Evolutionary conservation across 139 green algal genomes (phyloP).

Genomic region (Diplosphaera chodatii): DNA sequence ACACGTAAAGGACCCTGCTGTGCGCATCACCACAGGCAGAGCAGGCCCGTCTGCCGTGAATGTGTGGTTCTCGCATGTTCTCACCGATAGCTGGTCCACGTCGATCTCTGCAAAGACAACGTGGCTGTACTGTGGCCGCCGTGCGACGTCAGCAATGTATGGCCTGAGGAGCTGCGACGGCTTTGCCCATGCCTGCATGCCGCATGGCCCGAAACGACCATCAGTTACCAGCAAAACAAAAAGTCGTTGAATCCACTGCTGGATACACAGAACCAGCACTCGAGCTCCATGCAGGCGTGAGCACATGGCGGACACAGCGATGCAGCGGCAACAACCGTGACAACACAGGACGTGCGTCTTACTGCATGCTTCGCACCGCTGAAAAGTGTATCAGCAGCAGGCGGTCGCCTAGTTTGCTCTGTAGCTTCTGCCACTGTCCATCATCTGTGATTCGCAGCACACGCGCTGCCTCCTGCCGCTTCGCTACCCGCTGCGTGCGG

Average conservation of each 20-base stretch:
- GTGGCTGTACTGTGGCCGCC: not conserved
- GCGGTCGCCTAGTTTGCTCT: not conserved
- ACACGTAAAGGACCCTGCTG: too few relatives aligned
- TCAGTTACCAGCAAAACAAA: too few relatives aligned
- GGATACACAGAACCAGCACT: too few relatives aligned
- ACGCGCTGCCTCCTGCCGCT: not conserved
- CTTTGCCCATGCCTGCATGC: slow-evolving; percentile 11
- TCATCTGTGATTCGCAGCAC: not conserved
- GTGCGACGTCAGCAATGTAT: slow-evolving; percentile 2
- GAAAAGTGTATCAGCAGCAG: slow-evolving; percentile 6
- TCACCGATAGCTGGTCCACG: not conserved
- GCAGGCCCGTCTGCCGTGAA: not conserved
- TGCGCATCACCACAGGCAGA: too few relatives aligned
- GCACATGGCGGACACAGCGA: too few relatives aligned
- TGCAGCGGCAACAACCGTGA: too few relatives aligned
- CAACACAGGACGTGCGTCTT: too few relatives aligned
- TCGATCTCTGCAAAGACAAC: slow-evolving; percentile 15
- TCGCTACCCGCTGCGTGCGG: not conserved
- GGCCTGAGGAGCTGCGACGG: slow-evolving; percentile 1
- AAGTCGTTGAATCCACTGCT: too few relatives aligned
- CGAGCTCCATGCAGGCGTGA: too few relatives aligned
- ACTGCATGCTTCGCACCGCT: slow-evolving; percentile 5
- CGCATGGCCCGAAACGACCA: too few relatives aligned
- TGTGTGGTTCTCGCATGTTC: too few relatives aligned
- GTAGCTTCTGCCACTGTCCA: slow-evolving; percentile 6